Percentiles rank a stretch among this genome's conserved stretches.
Conservation (phyloP, 768 basidiomycete species). For the Amanita muscaria region DNA sequence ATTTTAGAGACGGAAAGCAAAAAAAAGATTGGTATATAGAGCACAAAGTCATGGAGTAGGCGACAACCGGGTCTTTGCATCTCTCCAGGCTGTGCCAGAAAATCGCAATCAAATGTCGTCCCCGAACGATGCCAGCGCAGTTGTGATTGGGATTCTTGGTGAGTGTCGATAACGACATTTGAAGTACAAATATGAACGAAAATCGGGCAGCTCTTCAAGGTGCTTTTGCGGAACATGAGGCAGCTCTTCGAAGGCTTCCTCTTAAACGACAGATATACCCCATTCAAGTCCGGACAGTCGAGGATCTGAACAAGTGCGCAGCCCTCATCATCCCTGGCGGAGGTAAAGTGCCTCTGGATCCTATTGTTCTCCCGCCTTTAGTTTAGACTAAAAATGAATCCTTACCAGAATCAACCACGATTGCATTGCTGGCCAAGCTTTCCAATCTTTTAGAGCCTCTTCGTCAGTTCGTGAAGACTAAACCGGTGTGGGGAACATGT, state of each 20-base stretch:
- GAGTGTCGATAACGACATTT: no score
- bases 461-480: conserved; percentile 55
- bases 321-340: conserved; percentile 93
- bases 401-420: conserved; percentile 79
- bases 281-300: conserved; percentile 59
- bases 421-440: conserved; percentile 65
- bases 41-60: no score
- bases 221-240: conserved; percentile 83
- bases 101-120: no score
- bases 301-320: conserved; percentile 70
- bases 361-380: background rate
- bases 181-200: conserved; percentile 6
- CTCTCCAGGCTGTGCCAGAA: no score
- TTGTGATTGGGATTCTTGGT: conserved; percentile 46
- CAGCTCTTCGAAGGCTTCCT: conserved; percentile 51
- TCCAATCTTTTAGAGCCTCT: conserved; percentile 79
- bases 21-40: no score
- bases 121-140: background rate
- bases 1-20: no score
- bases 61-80: no score
- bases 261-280: conserved; percentile 36
- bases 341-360: conserved; percentile 31
- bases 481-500: conserved; percentile 92
- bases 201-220: conserved; percentile 72
- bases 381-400: conserved; percentile 1